Percentiles rank a stretch among this genome's conserved stretches.
These are phyloP conservation scores for Colletotrichum incanum DNA, from an alignment of 2,329 filamentous ascomycete genomes.

Conservation along the genomic window DNA sequence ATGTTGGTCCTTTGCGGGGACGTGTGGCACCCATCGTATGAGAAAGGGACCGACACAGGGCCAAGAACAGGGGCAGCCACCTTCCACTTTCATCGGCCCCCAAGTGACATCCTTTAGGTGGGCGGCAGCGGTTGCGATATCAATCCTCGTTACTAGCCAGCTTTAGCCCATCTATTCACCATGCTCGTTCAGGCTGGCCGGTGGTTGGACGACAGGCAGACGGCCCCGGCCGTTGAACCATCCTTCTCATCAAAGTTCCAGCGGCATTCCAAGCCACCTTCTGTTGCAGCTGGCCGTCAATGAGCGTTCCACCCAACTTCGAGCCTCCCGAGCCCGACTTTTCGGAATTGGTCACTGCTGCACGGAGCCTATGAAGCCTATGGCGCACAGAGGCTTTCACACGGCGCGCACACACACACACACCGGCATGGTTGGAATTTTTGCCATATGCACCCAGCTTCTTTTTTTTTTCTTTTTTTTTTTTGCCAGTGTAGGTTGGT, in stretches of 20 bases:
- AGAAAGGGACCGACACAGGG: constrained; percentile 24
- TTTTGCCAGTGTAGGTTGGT: constrained; percentile 4
- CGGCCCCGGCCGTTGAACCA: not conserved
- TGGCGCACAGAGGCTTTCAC: not conserved
- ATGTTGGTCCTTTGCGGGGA: constrained; percentile 25
- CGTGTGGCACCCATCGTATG: constrained; percentile 30
- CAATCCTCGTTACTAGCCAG: constrained; percentile 10
- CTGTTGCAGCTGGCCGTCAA: constrained; percentile 16
- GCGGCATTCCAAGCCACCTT: constrained; percentile 16
- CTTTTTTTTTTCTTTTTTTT: not conserved
- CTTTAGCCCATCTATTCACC: constrained; percentile 4
- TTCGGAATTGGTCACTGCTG: constrained; percentile 2
- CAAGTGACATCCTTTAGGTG: constrained; percentile 38
- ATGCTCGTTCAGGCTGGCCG: constrained; percentile 8
- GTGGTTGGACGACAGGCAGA: constrained; percentile 10
- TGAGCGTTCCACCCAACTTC: not conserved
- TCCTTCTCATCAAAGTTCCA: constrained; percentile 8
- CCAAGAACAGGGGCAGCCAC: constrained; percentile 33
- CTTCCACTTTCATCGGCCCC: constrained; percentile 42
- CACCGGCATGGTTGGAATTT: constrained; percentile 2
- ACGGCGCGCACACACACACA: not conserved
- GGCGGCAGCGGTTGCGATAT: constrained; percentile 30
- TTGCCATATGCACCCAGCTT: constrained; percentile 20
- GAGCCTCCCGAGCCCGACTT: not conserved
- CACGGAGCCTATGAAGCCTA: not conserved